Evolutionary conservation across 441 rosid genomes (phyloP).

Genomic region (Pelargonium exstipulatum): DNA sequence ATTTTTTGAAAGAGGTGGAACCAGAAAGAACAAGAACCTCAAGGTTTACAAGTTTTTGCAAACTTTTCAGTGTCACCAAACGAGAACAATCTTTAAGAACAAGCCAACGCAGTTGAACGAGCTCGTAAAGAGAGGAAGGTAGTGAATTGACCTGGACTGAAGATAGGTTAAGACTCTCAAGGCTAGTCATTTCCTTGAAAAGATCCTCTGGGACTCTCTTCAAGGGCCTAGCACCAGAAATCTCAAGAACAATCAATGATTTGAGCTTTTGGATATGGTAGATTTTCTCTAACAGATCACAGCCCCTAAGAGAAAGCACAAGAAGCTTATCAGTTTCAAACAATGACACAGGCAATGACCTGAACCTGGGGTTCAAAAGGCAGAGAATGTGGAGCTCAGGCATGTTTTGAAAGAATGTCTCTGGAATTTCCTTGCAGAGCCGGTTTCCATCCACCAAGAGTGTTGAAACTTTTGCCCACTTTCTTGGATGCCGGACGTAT

Average conservation of each 20-base stretch:
- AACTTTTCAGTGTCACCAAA: slow-evolving; percentile 32
- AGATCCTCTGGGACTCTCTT: slow-evolving; percentile 23
- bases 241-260: slow-evolving; percentile 39
- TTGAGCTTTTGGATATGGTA: slow-evolving; percentile 23
- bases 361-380: slow-evolving; percentile 36
- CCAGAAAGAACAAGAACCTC: slow-evolving; percentile 56
- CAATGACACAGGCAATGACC: slow-evolving; percentile 21
- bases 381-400: slow-evolving; percentile 35
- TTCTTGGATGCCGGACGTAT: slow-evolving; percentile 19
- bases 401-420: slow-evolving; percentile 22
- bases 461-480: slow-evolving; percentile 26
- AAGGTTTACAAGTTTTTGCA: slow-evolving; percentile 27
- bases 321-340: slow-evolving; percentile 18
- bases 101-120: slow-evolving; percentile 41
- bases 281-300: slow-evolving; percentile 28
- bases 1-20: slow-evolving; percentile 23
- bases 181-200: slow-evolving; percentile 26
- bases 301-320: slow-evolving; percentile 48
- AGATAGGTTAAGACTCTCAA: slow-evolving; percentile 49
- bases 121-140: slow-evolving; percentile 26
- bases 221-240: slow-evolving; percentile 42
- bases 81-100: slow-evolving; percentile 41
- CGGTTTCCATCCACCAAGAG: slow-evolving; percentile 44
- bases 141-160: slow-evolving; percentile 27
- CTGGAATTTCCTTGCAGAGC: slow-evolving; percentile 29